Evolutionary conservation across 345 rosid species (phyloP), one percentile per base, ranked within the genome.

Genomic region (Aquilaria malaccensis): DNA sequence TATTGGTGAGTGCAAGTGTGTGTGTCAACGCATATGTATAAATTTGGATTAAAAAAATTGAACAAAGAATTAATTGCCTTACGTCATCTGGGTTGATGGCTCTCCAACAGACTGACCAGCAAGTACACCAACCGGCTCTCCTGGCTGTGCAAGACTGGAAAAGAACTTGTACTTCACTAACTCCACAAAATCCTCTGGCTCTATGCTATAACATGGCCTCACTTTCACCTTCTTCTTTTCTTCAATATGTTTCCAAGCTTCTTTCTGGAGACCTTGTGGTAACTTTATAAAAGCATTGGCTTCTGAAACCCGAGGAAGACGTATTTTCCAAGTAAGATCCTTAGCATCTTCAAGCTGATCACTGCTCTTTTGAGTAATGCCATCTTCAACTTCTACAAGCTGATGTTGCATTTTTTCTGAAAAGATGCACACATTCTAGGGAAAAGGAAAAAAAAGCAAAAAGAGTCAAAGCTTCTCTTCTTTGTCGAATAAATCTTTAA

Each of bases 51-150:
- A 5, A 2, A 3, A 37, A 45, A n/a, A 45, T 11, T 48, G 30
- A 45, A 59, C 54, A 61, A 65, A 33, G 67, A 41, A 65, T 59
- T 57, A 47, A 65, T 58, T 66, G 71, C 53, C 95, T 81, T 70
- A 94, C 97, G 99, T 90, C 99, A 94, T 94, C 70, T 94, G 99
- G 63, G 99, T 94, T 11, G 99, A 94, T 61, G 99, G 99, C 80
- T 94, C 99, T 72, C 99, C 99, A 5, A 94, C 99, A 72, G 99
- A 94, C 62, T 94, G 99, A 64, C 95, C 87, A 65, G 99, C 97
- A 76, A 94, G 95, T 71, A 94, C 85, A 68, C 99, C 99, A 60
- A 94, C 96, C 22, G 99, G 95, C 75, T 94, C 99, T 59, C 99
- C 99, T 50, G 97, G 99, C 78, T 90, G 97, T 32, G 96, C 99